phyloP scores from a whole-genome alignment of 176 grass and related monocot species.

The Avena insularis region DNA sequence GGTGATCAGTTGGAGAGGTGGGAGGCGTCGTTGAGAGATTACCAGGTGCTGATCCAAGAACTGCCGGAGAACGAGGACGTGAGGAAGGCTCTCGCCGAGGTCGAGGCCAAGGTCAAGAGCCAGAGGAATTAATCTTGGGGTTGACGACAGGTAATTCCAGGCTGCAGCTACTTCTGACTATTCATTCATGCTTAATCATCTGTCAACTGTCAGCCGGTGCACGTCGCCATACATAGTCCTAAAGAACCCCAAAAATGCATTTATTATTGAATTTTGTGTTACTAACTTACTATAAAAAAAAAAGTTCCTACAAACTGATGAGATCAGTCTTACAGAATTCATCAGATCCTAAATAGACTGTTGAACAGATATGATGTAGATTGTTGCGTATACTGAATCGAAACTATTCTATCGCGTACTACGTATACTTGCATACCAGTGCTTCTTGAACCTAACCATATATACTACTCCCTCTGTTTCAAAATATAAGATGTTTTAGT shows the following conservation, averaged over 20 bases:
- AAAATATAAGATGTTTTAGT: too few relatives aligned
- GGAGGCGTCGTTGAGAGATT: conserved; percentile 88
- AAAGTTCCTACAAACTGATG: not conserved
- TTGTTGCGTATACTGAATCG: not conserved
- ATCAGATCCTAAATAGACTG: not conserved
- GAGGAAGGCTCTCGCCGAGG: conserved; percentile 67
- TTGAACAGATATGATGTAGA: not conserved
- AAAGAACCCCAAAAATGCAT: not conserved
- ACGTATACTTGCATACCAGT: not conserved
- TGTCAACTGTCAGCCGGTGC: not conserved
- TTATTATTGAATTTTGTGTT: not conserved
- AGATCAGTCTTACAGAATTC: not conserved
- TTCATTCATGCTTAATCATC: conserved; percentile 11
- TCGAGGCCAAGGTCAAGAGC: conserved; percentile 64
- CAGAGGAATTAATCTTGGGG: conserved; percentile 35
- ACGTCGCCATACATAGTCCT: not conserved
- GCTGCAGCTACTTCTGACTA: not conserved
- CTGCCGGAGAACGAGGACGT: conserved; percentile 85
- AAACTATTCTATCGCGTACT: not conserved
- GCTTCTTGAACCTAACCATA: conserved; percentile 24
- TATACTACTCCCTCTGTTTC: too few relatives aligned
- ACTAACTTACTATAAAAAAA: not conserved
- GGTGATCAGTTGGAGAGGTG: conserved; percentile 80
- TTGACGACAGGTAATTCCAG: conserved; percentile 47
- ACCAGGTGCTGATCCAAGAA: conserved; percentile 79